Percentiles rank a stretch among this genome's conserved stretches.
Evolutionary conservation across 257 asterid genomes (phyloP).

Genomic region (Perilla frutescens): DNA sequence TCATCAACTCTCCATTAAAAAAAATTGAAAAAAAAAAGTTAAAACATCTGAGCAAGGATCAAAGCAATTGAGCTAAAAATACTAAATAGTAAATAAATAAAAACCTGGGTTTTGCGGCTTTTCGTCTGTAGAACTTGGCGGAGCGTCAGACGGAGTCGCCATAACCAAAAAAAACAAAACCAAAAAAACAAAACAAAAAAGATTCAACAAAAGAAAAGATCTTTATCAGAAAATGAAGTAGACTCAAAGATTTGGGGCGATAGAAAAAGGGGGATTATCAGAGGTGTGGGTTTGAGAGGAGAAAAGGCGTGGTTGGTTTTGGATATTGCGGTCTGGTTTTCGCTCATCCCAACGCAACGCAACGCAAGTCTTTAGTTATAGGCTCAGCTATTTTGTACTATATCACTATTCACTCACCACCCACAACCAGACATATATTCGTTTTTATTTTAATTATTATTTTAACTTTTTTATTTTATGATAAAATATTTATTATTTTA

Average conservation of each 20-base stretch:
- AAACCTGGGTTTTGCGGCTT: slow-evolving; percentile 63
- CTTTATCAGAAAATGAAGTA: background rate
- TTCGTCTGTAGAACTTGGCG: slow-evolving; percentile 52
- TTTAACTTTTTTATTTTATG: no score
- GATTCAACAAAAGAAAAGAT: background rate
- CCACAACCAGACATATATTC: no score
- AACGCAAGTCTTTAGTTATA: background rate
- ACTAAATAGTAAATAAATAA: background rate
- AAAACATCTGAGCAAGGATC: background rate
- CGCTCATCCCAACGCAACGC: slow-evolving; percentile 49
- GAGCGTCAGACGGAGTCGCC: slow-evolving; percentile 64
- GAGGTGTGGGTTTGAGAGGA: background rate
- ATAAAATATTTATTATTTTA: no score
- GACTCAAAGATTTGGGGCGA: slow-evolving; percentile 9
- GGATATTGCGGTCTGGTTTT: slow-evolving; percentile 35
- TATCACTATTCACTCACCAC: no score
- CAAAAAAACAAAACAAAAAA: background rate
- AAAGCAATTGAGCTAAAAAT: slow-evolving; percentile 2
- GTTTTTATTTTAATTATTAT: no score
- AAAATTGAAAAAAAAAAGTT: no score
- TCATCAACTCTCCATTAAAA: background rate
- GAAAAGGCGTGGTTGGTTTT: slow-evolving; percentile 26
- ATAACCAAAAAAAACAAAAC: slow-evolving; percentile 35
- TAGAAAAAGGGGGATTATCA: background rate
- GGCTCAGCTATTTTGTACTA: background rate